phyloP scores from a whole-genome alignment of 768 basidiomycete species.

The Boletus patriciae region DNA sequence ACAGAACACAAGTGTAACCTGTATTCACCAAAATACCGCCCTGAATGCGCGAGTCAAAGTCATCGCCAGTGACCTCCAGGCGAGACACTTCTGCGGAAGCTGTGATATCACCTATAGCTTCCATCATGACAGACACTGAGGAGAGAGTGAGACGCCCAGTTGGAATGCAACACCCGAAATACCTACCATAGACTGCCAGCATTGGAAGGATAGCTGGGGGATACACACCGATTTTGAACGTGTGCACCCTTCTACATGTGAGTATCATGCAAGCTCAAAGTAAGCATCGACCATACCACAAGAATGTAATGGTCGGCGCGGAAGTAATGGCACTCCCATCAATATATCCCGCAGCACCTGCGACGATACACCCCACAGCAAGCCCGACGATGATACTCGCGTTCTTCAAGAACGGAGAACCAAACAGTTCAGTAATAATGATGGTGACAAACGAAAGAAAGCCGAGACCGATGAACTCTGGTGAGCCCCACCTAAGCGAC shows the following conservation, averaged over 20 bases:
- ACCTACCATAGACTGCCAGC: slow-evolving; percentile 58
- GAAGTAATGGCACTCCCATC: slow-evolving; percentile 60
- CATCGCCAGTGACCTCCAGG: slow-evolving; percentile 66
- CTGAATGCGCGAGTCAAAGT: slow-evolving; percentile 82
- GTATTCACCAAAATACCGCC: slow-evolving; percentile 67
- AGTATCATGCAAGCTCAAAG: background rate
- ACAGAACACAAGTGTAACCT: background rate
- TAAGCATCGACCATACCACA: slow-evolving; percentile 48
- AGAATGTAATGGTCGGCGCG: slow-evolving; percentile 78
- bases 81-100: slow-evolving; percentile 81
- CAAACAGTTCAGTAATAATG: slow-evolving; percentile 78
- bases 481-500: slow-evolving; percentile 66
- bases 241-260: slow-evolving; percentile 53
- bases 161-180: background rate
- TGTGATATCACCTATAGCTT: slow-evolving; percentile 83
- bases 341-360: slow-evolving; percentile 78
- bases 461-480: slow-evolving; percentile 83
- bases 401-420: slow-evolving; percentile 83
- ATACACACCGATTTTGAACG: slow-evolving; percentile 76
- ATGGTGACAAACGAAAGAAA: slow-evolving; percentile 80
- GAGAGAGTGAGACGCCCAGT: slow-evolving; percentile 4
- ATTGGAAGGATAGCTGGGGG: slow-evolving; percentile 63
- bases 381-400: slow-evolving; percentile 75
- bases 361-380: slow-evolving; percentile 75
- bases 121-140: slow-evolving; percentile 72